Conservation (phyloP, 495 filamentous ascomycete genomes). For the Penicillium angulare region DNA sequence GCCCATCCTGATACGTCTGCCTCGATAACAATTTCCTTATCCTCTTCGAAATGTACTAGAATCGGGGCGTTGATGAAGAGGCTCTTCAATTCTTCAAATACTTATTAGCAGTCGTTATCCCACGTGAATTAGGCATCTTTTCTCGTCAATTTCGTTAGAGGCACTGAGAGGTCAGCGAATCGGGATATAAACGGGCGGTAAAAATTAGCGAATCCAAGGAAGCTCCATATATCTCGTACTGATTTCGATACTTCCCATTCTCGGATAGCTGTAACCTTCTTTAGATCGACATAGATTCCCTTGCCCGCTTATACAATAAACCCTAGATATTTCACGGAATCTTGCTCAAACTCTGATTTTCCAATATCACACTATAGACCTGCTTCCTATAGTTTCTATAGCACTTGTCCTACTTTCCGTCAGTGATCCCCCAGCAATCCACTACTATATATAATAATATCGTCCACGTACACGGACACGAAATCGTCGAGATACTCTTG, state of each 20-base stretch:
- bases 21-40: not conserved
- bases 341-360: not conserved
- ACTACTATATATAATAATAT: not conserved
- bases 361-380: not conserved
- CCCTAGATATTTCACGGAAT: not conserved
- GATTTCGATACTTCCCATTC: not conserved
- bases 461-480: not conserved
- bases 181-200: not conserved
- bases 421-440: not conserved
- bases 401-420: not conserved
- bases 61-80: slow-evolving; percentile 8
- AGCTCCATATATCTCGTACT: not conserved
- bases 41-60: not conserved
- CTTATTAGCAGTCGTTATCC: not conserved
- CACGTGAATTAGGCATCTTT: slow-evolving; percentile 11
- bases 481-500: not conserved
- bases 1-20: not conserved
- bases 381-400: not conserved
- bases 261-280: not conserved
- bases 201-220: not conserved
- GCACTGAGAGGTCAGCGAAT: slow-evolving; percentile 1
- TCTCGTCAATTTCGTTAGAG: slow-evolving; percentile 15
- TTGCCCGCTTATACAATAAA: not conserved
- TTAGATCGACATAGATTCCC: not conserved
- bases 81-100: not conserved